phyloP scores from a whole-genome alignment of 2,329 filamentous ascomycete genomes.

The Thelonectria olida region DNA sequence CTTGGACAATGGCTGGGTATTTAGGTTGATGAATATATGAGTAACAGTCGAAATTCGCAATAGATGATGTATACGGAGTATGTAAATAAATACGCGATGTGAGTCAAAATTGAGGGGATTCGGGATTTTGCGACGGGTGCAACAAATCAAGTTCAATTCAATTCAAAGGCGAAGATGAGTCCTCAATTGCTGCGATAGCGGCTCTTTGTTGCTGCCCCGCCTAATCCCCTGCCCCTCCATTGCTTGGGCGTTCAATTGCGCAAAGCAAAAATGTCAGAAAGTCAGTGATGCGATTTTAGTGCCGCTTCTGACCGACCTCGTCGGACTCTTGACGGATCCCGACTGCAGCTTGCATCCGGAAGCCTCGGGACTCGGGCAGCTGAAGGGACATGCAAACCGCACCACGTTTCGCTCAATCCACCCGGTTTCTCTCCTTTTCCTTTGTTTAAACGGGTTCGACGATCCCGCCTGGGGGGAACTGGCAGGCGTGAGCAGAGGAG shows the following conservation, averaged over 20 bases:
- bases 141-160: conserved; percentile 23
- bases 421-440: not conserved
- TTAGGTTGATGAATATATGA: no score
- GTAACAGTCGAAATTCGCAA: not conserved
- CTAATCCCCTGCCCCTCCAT: conserved; percentile 35
- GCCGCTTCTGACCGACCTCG: conserved; percentile 41
- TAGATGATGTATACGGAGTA: not conserved
- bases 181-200: conserved; percentile 34
- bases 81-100: conserved; percentile 7
- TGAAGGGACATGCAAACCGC: not conserved
- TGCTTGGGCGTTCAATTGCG: not conserved
- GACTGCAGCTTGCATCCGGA: conserved; percentile 2
- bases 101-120: conserved; percentile 26
- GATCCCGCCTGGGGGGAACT: conserved; percentile 1
- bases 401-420: not conserved
- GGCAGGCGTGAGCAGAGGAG: not conserved
- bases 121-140: conserved; percentile 22
- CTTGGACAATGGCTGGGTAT: no score
- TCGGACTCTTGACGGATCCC: conserved; percentile 1
- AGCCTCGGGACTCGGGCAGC: conserved; percentile 7
- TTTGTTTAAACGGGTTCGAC: not conserved
- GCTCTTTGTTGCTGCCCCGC: conserved; percentile 35
- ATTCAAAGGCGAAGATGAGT: conserved; percentile 29
- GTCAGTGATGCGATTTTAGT: conserved; percentile 21
- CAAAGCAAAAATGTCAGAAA: not conserved